Base-by-base conservation (phyloP, 495 filamentous ascomycete genomes). In the Penicillium salamii region DNA sequence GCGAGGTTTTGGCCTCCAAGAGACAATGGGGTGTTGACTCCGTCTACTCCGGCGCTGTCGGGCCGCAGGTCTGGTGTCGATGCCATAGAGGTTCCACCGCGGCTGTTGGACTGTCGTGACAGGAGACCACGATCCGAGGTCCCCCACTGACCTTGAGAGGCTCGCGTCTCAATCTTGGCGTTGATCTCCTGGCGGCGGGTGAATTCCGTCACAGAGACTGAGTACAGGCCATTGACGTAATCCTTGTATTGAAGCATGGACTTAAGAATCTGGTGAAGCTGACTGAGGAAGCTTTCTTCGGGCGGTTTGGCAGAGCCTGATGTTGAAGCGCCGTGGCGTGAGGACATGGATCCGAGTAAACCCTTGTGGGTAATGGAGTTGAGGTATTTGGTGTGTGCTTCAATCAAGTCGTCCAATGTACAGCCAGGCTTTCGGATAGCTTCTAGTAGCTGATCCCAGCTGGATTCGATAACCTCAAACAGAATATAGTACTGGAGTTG, bases 401-500 rank as follows among this genome's bases (percentile, higher is more conserved):
- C 80, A 63, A 97, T 97, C 14, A 99, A 78, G 63, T 97, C 93
- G 70, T 97, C 95, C 13, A 99, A 80, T 0, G 95, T 99, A 58
- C 84, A 88, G 28, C 86, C 86, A 13, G 89, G 88, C 62, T 87
- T 90, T 38, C 75, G 79, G 45, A 96, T 84, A 31, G 86, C 86
- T 3, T 80, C 78, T 56, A 96, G 86, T 7, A 99, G 78, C 54
- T 89, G 84, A 52, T 88, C 84, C 95, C 95, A 99, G 45, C 86
- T 88, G 44, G 85, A 82, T 67, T 97, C 93, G 63, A 99, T 97
- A 54, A 99, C 95, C 66, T 97, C 93, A 59, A 97, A 97, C 14
- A 99, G 80, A 57, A 99, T 97, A 67, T 99, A 99, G 70, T 96
- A 96, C 65, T 97, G 95, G 26, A 99, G 78, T 67, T 99, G 95